Conservation (phyloP, 768 basidiomycete species). For the Pleurotus salmoneostramineus region DNA sequence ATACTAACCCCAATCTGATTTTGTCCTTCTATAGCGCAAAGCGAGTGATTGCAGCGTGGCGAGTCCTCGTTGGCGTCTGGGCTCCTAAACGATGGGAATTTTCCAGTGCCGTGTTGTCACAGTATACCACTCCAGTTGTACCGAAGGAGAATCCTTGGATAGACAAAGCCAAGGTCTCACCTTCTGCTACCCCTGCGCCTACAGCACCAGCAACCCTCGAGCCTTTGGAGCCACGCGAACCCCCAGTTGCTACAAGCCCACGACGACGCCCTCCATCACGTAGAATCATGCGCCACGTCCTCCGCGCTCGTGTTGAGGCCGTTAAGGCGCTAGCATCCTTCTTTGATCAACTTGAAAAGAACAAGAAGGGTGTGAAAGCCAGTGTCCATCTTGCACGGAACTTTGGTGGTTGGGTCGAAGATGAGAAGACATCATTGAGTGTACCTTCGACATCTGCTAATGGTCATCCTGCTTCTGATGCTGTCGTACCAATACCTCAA, state of each 20-base stretch:
- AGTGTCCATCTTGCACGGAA: conserved; percentile 45
- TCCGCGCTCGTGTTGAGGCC: conserved; percentile 83
- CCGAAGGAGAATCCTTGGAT: conserved; percentile 76
- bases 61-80: conserved; percentile 95
- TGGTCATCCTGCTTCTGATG: conserved; percentile 14
- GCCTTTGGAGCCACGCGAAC: conserved; percentile 29
- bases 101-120: conserved; percentile 65
- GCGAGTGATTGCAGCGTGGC: conserved; percentile 90
- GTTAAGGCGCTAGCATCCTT: conserved; percentile 70
- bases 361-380: conserved; percentile 36
- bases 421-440: conserved; percentile 19
- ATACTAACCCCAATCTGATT: conserved; percentile 8
- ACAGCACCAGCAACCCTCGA: conserved; percentile 10
- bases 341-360: conserved; percentile 57
- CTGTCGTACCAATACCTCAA: conserved; percentile 13
- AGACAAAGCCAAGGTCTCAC: conserved; percentile 35
- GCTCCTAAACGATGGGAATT: conserved; percentile 81
- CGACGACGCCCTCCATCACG: conserved; percentile 66
- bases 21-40: conserved; percentile 59
- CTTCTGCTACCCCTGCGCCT: conserved; percentile 10
- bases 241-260: conserved; percentile 32
- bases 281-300: conserved; percentile 83
- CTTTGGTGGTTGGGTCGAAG: conserved; percentile 41
- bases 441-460: not conserved
- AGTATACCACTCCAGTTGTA: conserved; percentile 61